Conservation (phyloP, 768 basidiomycete genomes). For the Lepiota subincarnata region DNA sequence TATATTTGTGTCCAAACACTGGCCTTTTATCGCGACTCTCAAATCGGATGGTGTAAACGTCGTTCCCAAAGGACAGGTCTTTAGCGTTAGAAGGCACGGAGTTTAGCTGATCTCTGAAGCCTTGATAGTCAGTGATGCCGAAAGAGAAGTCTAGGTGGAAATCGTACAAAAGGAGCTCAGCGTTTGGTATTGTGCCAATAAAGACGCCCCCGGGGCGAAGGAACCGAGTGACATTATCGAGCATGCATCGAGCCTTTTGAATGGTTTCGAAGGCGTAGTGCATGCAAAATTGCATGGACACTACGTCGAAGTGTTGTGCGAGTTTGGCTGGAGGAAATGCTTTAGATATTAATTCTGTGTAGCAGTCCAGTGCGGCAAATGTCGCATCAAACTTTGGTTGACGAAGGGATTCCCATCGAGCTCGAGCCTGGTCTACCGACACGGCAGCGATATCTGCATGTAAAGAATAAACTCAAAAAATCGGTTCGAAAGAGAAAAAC, state of each 20-base stretch:
- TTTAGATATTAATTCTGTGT: slow-evolving; percentile 63
- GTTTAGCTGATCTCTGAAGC: slow-evolving; percentile 64
- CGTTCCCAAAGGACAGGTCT: slow-evolving; percentile 85
- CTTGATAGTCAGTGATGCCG: slow-evolving; percentile 3
- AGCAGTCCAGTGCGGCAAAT: slow-evolving; percentile 90
- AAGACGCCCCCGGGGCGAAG: slow-evolving; percentile 86
- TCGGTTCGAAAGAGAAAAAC: background rate
- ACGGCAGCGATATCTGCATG: slow-evolving; percentile 79
- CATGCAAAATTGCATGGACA: slow-evolving; percentile 99
- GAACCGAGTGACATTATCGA: slow-evolving; percentile 81
- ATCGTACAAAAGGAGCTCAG: slow-evolving; percentile 74
- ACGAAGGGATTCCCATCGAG: slow-evolving; percentile 56
- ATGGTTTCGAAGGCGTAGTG: slow-evolving; percentile 98
- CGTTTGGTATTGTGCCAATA: slow-evolving; percentile 95
- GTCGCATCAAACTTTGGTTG: slow-evolving; percentile 64
- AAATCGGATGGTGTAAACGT: slow-evolving; percentile 86
- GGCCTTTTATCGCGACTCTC: slow-evolving; percentile 60
- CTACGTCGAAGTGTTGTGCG: slow-evolving; percentile 79
- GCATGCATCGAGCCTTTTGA: slow-evolving; percentile 85
- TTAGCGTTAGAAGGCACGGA: slow-evolving; percentile 58
- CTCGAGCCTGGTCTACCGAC: slow-evolving; percentile 84
- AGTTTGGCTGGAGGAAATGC: slow-evolving; percentile 63
- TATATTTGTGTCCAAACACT: slow-evolving; percentile 87
- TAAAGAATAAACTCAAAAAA: background rate
- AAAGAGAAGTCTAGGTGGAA: slow-evolving; percentile 9